phyloP scores from a whole-genome alignment of 2,329 filamentous ascomycete species.

The Colletotrichum karsti region DNA sequence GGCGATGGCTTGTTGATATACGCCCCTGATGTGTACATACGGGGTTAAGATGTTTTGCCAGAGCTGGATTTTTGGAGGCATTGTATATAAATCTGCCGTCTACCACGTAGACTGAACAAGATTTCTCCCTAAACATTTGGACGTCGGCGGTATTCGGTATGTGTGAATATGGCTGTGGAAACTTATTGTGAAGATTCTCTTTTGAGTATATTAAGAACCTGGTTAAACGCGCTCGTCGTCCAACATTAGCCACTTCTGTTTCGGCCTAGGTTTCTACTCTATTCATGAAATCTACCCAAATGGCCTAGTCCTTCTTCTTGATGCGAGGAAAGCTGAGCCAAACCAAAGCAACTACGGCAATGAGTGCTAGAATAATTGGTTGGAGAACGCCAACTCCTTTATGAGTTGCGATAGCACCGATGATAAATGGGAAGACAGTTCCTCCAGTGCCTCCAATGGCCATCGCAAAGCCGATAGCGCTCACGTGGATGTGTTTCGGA shows the following conservation, averaged over 20 bases:
- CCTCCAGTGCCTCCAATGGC: slow-evolving; percentile 77
- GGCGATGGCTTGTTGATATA: not conserved
- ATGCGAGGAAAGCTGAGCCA: slow-evolving; percentile 47
- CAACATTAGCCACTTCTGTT: no score
- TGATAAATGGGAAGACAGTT: slow-evolving; percentile 67
- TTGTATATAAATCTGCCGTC: slow-evolving; percentile 13
- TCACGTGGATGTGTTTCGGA: slow-evolving; percentile 75
- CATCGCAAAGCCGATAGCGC: slow-evolving; percentile 77
- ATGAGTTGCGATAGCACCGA: slow-evolving; percentile 67
- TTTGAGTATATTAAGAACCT: no score
- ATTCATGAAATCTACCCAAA: no score
- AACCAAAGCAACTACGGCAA: slow-evolving; percentile 42
- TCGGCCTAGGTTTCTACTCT: no score
- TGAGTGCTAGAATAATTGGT: slow-evolving; percentile 56
- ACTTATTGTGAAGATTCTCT: no score
- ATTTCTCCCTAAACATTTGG: not conserved
- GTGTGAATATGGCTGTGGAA: no score
- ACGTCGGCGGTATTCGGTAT: no score
- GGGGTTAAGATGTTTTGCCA: slow-evolving; percentile 1
- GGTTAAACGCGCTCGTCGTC: no score
- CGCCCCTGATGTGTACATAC: not conserved
- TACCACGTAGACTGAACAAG: not conserved
- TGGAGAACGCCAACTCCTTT: slow-evolving; percentile 59
- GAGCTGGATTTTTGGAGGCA: slow-evolving; percentile 9
- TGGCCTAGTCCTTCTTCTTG: slow-evolving; percentile 38